A percentile compares a stretch with the other conserved stretches of the same genome.
Conservation (phyloP, 1,284 basidiomycete genomes). For the Cerrena zonata region DNA sequence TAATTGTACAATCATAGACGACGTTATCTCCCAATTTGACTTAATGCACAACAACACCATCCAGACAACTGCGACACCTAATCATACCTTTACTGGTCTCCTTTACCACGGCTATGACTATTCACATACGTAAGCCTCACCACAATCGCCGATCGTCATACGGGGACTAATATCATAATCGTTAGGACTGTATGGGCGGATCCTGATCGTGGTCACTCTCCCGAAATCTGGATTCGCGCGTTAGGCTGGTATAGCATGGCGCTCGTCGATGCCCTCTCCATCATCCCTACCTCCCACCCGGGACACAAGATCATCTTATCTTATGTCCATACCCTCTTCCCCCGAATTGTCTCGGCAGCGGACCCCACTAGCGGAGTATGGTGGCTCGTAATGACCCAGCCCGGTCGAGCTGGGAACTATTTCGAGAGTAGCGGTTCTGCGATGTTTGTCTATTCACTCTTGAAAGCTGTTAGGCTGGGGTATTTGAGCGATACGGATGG, state of each 20-base stretch:
- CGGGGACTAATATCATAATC: background rate
- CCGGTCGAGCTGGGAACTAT: constrained; percentile 42
- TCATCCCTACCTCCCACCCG: constrained; percentile 30
- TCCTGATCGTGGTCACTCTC: constrained; percentile 40
- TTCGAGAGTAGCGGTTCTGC: constrained; percentile 44
- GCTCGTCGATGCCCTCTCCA: constrained; percentile 41
- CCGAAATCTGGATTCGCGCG: constrained; percentile 47
- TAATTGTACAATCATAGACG: constrained; percentile 23
- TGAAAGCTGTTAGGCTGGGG: constrained; percentile 40
- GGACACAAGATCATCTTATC: constrained; percentile 28
- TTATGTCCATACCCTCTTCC: constrained; percentile 32
- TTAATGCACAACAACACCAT: constrained; percentile 41
- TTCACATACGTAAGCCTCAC: constrained; percentile 30
- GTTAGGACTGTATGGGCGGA: constrained; percentile 34
- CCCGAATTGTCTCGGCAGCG: constrained; percentile 34
- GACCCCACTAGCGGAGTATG: constrained; percentile 38
- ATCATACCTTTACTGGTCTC: constrained; percentile 32
- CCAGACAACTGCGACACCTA: constrained; percentile 32
- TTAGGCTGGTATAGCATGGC: constrained; percentile 49
- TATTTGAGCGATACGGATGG: constrained; percentile 36
- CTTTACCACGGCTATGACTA: constrained; percentile 48
- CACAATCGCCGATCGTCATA: too few relatives aligned
- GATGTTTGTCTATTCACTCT: constrained; percentile 44
- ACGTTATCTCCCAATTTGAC: constrained; percentile 38
- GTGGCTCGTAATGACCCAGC: constrained; percentile 47